Conservation (phyloP, 805 yeast species). For the Suhomyces tanzawaensis region DNA sequence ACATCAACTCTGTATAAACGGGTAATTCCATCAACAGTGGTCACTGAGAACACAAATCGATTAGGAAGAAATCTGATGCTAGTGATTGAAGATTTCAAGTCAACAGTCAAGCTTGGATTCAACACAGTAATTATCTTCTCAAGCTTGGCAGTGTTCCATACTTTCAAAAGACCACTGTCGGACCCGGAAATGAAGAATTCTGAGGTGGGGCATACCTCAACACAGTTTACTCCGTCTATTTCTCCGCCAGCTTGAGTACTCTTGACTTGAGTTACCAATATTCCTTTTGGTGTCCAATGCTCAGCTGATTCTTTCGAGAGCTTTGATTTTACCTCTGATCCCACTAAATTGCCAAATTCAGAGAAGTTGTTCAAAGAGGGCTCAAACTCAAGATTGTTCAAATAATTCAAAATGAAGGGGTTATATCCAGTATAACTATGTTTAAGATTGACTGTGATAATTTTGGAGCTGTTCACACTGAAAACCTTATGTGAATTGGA, state of each 20-base stretch:
- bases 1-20: slow-evolving; percentile 37
- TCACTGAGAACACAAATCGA: slow-evolving; percentile 58
- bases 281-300: slow-evolving; percentile 42
- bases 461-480: slow-evolving; percentile 29
- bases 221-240: slow-evolving; percentile 46
- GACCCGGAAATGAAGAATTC: slow-evolving; percentile 76
- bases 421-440: slow-evolving; percentile 70
- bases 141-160: slow-evolving; percentile 75
- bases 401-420: slow-evolving; percentile 56
- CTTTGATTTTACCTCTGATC: slow-evolving; percentile 3
- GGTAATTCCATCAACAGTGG: slow-evolving; percentile 47
- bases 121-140: slow-evolving; percentile 58
- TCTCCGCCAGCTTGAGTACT: slow-evolving; percentile 49
- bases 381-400: slow-evolving; percentile 51
- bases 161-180: slow-evolving; percentile 63
- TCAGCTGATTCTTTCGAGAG: neutral
- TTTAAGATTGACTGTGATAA: slow-evolving; percentile 34
- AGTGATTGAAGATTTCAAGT: slow-evolving; percentile 49
- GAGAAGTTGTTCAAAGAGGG: slow-evolving; percentile 58
- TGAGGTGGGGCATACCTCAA: slow-evolving; percentile 60
- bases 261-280: slow-evolving; percentile 58
- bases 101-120: slow-evolving; percentile 43
- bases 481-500: slow-evolving; percentile 18
- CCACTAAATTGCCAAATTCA: slow-evolving; percentile 57
- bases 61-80: slow-evolving; percentile 50